phyloP scores from a whole-genome alignment of 1,284 basidiomycete species.

The Anthracocystis setariae region DNA sequence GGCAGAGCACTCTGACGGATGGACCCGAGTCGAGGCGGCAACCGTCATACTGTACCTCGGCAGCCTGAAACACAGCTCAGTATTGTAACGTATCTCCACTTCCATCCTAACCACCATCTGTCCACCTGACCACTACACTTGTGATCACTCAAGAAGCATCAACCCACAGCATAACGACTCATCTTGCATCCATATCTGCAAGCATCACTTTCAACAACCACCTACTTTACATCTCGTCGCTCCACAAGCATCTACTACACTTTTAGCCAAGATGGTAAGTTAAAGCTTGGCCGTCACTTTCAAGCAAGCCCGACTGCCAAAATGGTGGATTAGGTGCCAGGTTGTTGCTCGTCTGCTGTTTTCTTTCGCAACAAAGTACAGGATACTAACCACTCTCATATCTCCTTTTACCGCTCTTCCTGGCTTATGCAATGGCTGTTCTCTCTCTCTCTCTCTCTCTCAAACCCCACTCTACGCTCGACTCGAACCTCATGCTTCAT shows the following conservation, averaged over 20 bases:
- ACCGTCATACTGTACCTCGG: background rate
- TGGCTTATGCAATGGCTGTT: too few species aligned
- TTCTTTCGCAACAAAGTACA: too few species aligned
- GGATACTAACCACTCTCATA: too few species aligned
- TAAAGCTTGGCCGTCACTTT: background rate
- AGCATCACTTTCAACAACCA: constrained; percentile 3
- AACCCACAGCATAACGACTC: constrained; percentile 1
- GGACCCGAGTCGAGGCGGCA: background rate
- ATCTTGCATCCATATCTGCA: constrained; percentile 15
- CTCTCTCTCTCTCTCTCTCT: too few species aligned
- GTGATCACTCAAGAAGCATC: constrained; percentile 4
- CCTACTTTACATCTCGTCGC: background rate
- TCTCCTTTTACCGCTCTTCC: too few species aligned
- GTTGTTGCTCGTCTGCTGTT: too few species aligned
- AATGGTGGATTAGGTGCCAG: background rate
- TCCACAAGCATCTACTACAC: constrained; percentile 4
- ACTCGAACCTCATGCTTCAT: background rate
- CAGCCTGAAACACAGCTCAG: constrained; percentile 16
- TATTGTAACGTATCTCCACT: background rate
- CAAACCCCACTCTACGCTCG: too few species aligned
- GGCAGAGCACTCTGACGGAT: background rate
- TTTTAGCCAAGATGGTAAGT: constrained; percentile 36
- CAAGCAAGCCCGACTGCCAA: background rate
- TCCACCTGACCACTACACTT: constrained; percentile 1
- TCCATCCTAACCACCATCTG: constrained; percentile 6